A percentile compares a stretch with the other conserved stretches of the same genome.
These are phyloP conservation scores for Vickermania spadyakhi DNA, from an alignment of 208 protist species.

Conservation along the genomic window DNA sequence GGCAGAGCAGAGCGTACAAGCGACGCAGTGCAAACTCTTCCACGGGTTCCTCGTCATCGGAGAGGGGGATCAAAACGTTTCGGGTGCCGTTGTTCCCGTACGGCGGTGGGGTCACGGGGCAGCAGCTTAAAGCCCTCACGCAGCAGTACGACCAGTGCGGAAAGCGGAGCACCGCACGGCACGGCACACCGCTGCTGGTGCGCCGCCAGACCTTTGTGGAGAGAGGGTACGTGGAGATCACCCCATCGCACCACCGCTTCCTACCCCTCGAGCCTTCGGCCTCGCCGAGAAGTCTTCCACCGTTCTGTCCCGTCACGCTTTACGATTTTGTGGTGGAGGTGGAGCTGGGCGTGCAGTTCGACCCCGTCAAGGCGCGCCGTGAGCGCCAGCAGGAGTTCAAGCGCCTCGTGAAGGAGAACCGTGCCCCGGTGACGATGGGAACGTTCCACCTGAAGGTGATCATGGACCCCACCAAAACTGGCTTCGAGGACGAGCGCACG, in stretches of 20 bases:
- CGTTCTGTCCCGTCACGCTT: constrained; percentile 50
- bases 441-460: constrained; percentile 88
- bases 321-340: constrained; percentile 87
- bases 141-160: constrained; percentile 33
- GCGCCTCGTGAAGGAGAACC: constrained; percentile 53
- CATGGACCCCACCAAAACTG: constrained; percentile 88
- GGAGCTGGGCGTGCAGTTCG: constrained; percentile 62
- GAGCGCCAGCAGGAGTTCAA: constrained; percentile 54
- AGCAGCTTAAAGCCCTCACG: constrained; percentile 37
- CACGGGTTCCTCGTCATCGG: constrained; percentile 1
- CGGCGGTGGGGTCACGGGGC: constrained; percentile 74
- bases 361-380: constrained; percentile 60
- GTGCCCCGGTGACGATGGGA: constrained; percentile 67
- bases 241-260: neutral
- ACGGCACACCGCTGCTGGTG: constrained; percentile 3
- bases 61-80: constrained; percentile 29
- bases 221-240: constrained; percentile 6
- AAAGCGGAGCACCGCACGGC: neutral
- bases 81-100: constrained; percentile 81
- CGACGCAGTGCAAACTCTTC: neutral
- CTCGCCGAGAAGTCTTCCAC: constrained; percentile 14
- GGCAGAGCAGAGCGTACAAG: neutral
- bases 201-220: constrained; percentile 11
- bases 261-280: neutral
- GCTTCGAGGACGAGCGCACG: constrained; percentile 90